Evolutionary conservation across 2,329 filamentous ascomycete species (phyloP).

Genomic region (Allantophomopsis lycopodina): DNA sequence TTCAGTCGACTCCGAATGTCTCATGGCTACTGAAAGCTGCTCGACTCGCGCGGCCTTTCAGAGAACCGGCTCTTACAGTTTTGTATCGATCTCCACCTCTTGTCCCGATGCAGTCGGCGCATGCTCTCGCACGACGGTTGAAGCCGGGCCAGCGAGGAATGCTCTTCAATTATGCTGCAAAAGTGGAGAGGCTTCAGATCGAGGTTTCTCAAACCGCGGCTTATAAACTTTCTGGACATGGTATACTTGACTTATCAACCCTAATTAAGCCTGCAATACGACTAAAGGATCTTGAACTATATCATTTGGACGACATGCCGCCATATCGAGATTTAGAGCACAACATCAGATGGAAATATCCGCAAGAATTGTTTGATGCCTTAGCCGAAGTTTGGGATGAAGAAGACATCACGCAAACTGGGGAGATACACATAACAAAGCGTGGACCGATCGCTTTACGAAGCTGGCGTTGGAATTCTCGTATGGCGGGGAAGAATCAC

Average conservation of each 20-base stretch:
- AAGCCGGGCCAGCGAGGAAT: slow-evolving; percentile 1
- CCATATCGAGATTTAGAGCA: slow-evolving; percentile 47
- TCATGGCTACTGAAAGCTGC: slow-evolving; percentile 54
- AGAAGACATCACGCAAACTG: slow-evolving; percentile 13
- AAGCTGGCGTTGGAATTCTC: slow-evolving; percentile 49
- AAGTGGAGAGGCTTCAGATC: slow-evolving; percentile 56
- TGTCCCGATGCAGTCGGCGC: slow-evolving; percentile 32
- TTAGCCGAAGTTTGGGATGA: slow-evolving; percentile 38
- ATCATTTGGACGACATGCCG: slow-evolving; percentile 53
- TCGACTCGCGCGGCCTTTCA: slow-evolving; percentile 47
- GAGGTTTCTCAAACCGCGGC: slow-evolving; percentile 46
- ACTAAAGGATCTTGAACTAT: slow-evolving; percentile 57
- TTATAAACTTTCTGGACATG: slow-evolving; percentile 35
- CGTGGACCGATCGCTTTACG: slow-evolving; percentile 25
- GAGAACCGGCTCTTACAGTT: slow-evolving; percentile 59
- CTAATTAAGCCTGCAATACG: slow-evolving; percentile 53
- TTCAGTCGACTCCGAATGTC: slow-evolving; percentile 26
- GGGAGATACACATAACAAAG: slow-evolving; percentile 20
- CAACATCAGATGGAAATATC: slow-evolving; percentile 56
- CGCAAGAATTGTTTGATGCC: slow-evolving; percentile 47
- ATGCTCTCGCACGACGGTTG: slow-evolving; percentile 13
- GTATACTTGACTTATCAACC: slow-evolving; percentile 37
- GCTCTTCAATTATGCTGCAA: slow-evolving; percentile 50
- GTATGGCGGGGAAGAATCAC: slow-evolving; percentile 30
- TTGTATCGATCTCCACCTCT: slow-evolving; percentile 60